phyloP scores from a whole-genome alignment of 2,329 filamentous ascomycete species.

The Fusarium sp. region DNA sequence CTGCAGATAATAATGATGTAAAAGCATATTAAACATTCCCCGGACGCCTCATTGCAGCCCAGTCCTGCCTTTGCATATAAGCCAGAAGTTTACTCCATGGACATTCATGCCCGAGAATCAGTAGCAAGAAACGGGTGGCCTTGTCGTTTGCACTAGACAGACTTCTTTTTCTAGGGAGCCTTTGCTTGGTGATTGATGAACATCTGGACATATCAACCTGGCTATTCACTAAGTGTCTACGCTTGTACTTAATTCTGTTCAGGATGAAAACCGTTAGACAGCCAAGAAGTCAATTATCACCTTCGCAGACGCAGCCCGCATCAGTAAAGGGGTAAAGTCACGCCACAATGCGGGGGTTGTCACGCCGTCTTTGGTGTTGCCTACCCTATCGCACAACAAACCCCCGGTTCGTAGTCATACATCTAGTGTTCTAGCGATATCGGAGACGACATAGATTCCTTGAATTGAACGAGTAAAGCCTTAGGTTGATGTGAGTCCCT shows the following conservation, averaged over 20 bases:
- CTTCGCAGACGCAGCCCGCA: not conserved
- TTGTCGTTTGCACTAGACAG: not conserved
- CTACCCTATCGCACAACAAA: not conserved
- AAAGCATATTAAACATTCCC: not conserved
- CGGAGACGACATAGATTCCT: not conserved
- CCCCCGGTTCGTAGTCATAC: not conserved
- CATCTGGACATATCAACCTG: not conserved
- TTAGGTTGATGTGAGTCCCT: not conserved
- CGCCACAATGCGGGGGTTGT: not conserved
- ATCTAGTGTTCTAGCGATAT: not conserved
- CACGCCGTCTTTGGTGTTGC: not conserved
- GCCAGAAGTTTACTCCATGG: not conserved
- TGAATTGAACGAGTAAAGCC: not conserved
- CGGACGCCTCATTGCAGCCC: not conserved
- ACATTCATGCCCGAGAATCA: not conserved
- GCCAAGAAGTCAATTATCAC: not conserved
- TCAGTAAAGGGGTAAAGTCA: not conserved
- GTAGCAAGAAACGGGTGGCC: not conserved
- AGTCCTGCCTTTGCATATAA: not conserved
- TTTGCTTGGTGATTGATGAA: not conserved
- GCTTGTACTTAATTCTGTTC: not conserved
- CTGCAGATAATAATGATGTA: no score
- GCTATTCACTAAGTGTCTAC: not conserved
- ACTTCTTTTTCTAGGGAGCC: not conserved
- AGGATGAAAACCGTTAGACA: not conserved